These are phyloP conservation scores for Aspergillus sp. DNA, from an alignment of 2,329 filamentous ascomycete species.

Conservation along the genomic window DNA sequence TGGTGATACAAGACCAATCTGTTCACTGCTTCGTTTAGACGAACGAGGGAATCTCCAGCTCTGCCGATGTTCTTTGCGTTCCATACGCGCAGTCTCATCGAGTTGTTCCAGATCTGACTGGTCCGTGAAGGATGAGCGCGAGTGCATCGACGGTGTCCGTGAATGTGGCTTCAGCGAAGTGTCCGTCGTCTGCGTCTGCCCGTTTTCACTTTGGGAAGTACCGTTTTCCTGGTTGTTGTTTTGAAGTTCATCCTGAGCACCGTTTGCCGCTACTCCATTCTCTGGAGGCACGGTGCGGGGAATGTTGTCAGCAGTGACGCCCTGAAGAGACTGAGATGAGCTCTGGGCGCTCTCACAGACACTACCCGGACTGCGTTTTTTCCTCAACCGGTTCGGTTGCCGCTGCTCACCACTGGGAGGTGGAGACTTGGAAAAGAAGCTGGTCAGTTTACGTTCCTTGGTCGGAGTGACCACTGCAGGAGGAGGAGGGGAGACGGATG, in stretches of 20 bases:
- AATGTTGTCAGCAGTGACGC: constrained; percentile 24
- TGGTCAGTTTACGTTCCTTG: constrained; percentile 62
- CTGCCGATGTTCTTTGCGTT: constrained; percentile 63
- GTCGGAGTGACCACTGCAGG: constrained; percentile 48
- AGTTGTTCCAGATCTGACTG: constrained; percentile 70
- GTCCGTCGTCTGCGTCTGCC: constrained; percentile 38
- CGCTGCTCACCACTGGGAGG: constrained; percentile 54
- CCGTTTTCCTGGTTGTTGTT: constrained; percentile 14
- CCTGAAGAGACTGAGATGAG: constrained; percentile 69
- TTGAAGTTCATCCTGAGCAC: constrained; percentile 20
- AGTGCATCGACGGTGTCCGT: constrained; percentile 69
- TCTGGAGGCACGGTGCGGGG: constrained; percentile 6
- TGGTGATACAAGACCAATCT: constrained; percentile 38
- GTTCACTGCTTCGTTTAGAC: constrained; percentile 50
- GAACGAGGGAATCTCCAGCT: constrained; percentile 63
- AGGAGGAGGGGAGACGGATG: constrained; percentile 36
- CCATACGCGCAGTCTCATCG: constrained; percentile 52
- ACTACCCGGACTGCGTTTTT: constrained; percentile 71
- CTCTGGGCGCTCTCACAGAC: constrained; percentile 83
- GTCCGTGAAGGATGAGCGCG: constrained; percentile 65
- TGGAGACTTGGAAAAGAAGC: constrained; percentile 61
- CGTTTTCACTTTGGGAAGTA: background rate
- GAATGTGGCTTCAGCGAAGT: constrained; percentile 61
- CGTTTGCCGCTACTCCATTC: background rate
- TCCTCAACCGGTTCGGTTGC: constrained; percentile 83